phyloP scores from a whole-genome alignment of 2,329 filamentous ascomycete genomes.

The Neonectria faginata region DNA sequence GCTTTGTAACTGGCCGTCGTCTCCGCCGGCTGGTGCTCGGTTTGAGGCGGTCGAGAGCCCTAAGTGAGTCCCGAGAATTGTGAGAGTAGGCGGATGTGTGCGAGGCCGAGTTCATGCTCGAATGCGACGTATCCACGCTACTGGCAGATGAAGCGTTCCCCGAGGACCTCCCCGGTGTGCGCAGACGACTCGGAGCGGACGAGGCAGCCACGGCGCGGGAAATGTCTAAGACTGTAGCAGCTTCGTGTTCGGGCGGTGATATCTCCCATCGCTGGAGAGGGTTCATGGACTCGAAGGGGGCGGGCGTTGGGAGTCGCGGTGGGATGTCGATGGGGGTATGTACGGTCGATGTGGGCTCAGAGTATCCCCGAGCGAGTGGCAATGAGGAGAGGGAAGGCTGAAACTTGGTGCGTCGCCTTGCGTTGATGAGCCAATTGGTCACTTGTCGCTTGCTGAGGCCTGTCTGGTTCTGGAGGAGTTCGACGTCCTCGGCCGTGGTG shows the following conservation, averaged over 20 bases:
- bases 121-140: slow-evolving; percentile 66
- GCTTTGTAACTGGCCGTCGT: slow-evolving; percentile 5
- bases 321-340: slow-evolving; percentile 67
- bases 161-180: slow-evolving; percentile 51
- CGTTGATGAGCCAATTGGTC: slow-evolving; percentile 89
- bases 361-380: not conserved
- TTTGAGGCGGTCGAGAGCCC: slow-evolving; percentile 34
- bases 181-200: slow-evolving; percentile 54
- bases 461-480: slow-evolving; percentile 77
- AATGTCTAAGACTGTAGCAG: slow-evolving; percentile 46
- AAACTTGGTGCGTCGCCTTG: slow-evolving; percentile 81
- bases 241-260: slow-evolving; percentile 50
- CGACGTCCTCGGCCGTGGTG: slow-evolving; percentile 84
- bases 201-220: slow-evolving; percentile 40
- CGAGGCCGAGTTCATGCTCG: slow-evolving; percentile 58
- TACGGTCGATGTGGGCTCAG: not conserved
- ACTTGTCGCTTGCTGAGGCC: slow-evolving; percentile 83
- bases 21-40: not conserved
- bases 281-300: slow-evolving; percentile 30
- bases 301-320: slow-evolving; percentile 51
- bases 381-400: not conserved
- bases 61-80: slow-evolving; percentile 55
- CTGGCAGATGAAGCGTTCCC: slow-evolving; percentile 64
- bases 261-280: slow-evolving; percentile 50
- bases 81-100: slow-evolving; percentile 58